phyloP scores from a whole-genome alignment of 2,329 filamentous ascomycete genomes.

The Fusarium tjaetaba region DNA sequence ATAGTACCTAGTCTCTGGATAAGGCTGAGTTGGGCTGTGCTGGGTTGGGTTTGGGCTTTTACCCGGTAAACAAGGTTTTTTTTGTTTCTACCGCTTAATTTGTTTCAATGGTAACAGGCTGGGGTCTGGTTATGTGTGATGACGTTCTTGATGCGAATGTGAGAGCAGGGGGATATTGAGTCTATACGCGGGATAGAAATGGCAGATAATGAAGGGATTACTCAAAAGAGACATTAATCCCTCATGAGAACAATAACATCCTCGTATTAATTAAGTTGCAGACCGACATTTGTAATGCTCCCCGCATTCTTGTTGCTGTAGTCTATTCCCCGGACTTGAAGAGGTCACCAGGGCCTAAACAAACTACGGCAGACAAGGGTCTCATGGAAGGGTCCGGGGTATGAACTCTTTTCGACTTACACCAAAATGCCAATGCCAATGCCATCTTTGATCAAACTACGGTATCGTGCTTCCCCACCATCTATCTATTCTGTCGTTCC shows the following conservation, averaged over 20 bases:
- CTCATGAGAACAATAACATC: neutral
- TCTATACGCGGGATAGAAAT: neutral
- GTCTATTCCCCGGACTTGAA: neutral
- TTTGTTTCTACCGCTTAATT: slow-evolving; percentile 12
- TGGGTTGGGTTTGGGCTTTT: neutral
- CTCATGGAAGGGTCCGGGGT: slow-evolving; percentile 1
- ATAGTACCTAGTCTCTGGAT: neutral
- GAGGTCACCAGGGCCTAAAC: slow-evolving; percentile 4
- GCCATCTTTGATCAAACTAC: neutral
- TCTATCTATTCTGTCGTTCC: neutral
- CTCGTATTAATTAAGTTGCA: neutral
- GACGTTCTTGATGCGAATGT: slow-evolving; percentile 3
- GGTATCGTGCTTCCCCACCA: slow-evolving; percentile 7
- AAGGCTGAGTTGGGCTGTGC: slow-evolving; percentile 12
- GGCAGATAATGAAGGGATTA: neutral
- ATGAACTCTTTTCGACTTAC: neutral
- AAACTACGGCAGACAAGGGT: slow-evolving; percentile 4
- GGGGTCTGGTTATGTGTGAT: slow-evolving; percentile 16
- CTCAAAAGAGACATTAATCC: neutral
- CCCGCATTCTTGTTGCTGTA: neutral
- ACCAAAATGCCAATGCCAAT: neutral
- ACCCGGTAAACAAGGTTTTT: neutral
- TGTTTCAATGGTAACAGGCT: neutral
- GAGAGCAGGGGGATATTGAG: neutral
- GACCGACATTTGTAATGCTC: neutral